These are phyloP conservation scores for Aspergillus chevalieri DNA, from an alignment of 2,329 filamentous ascomycete genomes.

Conservation along the genomic window DNA sequence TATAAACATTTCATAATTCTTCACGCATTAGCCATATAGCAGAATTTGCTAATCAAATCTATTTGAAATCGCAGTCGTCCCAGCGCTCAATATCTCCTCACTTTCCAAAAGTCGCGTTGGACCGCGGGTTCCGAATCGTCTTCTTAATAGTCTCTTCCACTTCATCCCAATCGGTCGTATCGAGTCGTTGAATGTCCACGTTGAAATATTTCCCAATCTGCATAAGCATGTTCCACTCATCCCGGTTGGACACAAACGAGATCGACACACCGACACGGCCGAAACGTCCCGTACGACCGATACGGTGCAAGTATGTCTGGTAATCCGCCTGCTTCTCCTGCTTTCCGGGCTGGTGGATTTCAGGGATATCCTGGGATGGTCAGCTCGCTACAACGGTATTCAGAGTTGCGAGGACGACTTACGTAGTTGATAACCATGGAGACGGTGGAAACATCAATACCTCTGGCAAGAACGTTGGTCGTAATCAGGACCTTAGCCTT, in stretches of 20 bases:
- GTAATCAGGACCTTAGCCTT: slow-evolving; percentile 94
- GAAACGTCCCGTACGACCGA: slow-evolving; percentile 93
- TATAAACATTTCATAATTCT: slow-evolving; percentile 24
- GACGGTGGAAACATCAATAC: slow-evolving; percentile 86
- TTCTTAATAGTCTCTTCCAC: slow-evolving; percentile 77
- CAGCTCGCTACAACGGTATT: not conserved
- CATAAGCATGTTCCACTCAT: slow-evolving; percentile 71
- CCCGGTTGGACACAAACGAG: slow-evolving; percentile 83
- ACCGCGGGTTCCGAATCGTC: slow-evolving; percentile 60
- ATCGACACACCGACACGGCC: slow-evolving; percentile 94
- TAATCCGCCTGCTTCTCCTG: slow-evolving; percentile 68
- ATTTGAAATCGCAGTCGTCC: not conserved
- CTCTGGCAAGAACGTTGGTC: slow-evolving; percentile 91
- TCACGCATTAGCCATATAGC: slow-evolving; percentile 17
- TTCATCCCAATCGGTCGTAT: slow-evolving; percentile 83
- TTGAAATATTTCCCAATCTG: slow-evolving; percentile 74
- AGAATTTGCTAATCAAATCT: not conserved
- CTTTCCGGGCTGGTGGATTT: slow-evolving; percentile 51
- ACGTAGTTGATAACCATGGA: slow-evolving; percentile 98
- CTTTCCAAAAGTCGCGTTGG: slow-evolving; percentile 32
- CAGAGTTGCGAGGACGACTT: slow-evolving; percentile 18
- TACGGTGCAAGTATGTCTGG: slow-evolving; percentile 96
- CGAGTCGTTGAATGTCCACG: slow-evolving; percentile 73
- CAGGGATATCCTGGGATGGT: slow-evolving; percentile 57
- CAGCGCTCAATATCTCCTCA: not conserved